Evolutionary conservation across 768 basidiomycete genomes (phyloP).

Genomic region (Lactarius vividus): DNA sequence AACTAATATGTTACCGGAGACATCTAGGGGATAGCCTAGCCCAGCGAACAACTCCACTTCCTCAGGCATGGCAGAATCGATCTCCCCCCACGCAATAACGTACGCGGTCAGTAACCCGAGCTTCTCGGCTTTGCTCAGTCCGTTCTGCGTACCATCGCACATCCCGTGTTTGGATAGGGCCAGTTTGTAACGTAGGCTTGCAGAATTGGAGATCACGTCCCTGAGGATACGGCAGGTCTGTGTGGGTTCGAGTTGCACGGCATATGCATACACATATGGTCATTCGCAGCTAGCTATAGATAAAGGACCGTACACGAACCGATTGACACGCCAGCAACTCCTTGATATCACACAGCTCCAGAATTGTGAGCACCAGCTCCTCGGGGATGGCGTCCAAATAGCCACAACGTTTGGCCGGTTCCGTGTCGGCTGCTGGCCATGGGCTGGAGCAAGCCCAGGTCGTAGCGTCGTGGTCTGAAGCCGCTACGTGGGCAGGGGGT

Average conservation of each 20-base stretch:
- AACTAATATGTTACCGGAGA: slow-evolving; percentile 17
- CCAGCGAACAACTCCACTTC: neutral
- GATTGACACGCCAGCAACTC: slow-evolving; percentile 14
- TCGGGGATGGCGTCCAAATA: slow-evolving; percentile 3
- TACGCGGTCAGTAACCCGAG: slow-evolving; percentile 7
- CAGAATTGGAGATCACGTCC: slow-evolving; percentile 8
- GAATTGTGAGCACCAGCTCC: slow-evolving; percentile 9
- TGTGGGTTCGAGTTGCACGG: neutral
- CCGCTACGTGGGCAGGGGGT: neutral
- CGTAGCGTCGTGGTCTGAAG: neutral
- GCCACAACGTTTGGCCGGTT: neutral
- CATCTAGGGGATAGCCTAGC: slow-evolving; percentile 8
- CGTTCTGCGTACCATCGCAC: slow-evolving; percentile 4
- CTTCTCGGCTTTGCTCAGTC: slow-evolving; percentile 14
- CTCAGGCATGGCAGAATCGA: neutral
- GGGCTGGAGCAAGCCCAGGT: neutral
- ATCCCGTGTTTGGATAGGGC: slow-evolving; percentile 13
- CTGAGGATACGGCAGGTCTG: slow-evolving; percentile 17
- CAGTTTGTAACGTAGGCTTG: slow-evolving; percentile 16
- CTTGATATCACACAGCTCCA: slow-evolving; percentile 14
- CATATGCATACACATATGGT: neutral
- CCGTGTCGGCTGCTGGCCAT: neutral
- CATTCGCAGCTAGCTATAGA: neutral
- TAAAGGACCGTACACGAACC: slow-evolving; percentile 3
- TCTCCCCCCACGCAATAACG: slow-evolving; percentile 5